Evolutionary conservation across 768 basidiomycete genomes (phyloP), one percentile per base, ranked within the genome.

Genomic region (Chalciporus piperatus): DNA sequence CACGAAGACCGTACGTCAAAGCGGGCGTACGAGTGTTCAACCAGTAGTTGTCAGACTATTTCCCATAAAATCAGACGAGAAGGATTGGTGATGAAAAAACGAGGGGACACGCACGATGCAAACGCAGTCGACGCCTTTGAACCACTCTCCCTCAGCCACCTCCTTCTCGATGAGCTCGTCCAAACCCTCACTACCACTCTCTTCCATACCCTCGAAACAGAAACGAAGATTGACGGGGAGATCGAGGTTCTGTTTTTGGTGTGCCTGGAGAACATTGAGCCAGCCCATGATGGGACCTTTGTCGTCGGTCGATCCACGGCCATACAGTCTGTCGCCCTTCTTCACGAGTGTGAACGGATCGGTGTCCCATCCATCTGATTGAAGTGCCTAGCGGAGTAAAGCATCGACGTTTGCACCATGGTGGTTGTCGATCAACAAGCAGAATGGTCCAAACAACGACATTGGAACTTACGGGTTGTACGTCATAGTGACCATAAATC

Each of bases 201-300:
- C 96, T 68, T 98, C 96, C 95, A 97, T 98, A 4, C 90, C 95
- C 68, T 98, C 96, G 60, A 98, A 94, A 76, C 89, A 92, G 75
- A 90, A 85, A 57, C 83, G 82, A 49, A 98, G 70, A 66, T 98
- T 97, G 23, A 98, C 91, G 3, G 94, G 94, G 17, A 96, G 78
- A 42, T 82, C 79, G 40, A 83, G 73, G 20, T 80, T 75, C 32
- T 80, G 79, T 50, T 83, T 74, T 49, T 80, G 72, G 48, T 95
- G 92, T 50, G 90, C 92, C 57, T 95, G 87, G 40, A 96, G 75
- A 39, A 92, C 85, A 63, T 93, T 93, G 51, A 95, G 70, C 92
- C 92, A 94, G 17, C 89, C 92, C 14, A 92, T 70, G 43, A 94
- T 76, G 13, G 91, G 91, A 4, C 92, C 93, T 69, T 96, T 95